phyloP scores from a whole-genome alignment of 164 flowering plant genomes.

The Piper betle region DNA sequence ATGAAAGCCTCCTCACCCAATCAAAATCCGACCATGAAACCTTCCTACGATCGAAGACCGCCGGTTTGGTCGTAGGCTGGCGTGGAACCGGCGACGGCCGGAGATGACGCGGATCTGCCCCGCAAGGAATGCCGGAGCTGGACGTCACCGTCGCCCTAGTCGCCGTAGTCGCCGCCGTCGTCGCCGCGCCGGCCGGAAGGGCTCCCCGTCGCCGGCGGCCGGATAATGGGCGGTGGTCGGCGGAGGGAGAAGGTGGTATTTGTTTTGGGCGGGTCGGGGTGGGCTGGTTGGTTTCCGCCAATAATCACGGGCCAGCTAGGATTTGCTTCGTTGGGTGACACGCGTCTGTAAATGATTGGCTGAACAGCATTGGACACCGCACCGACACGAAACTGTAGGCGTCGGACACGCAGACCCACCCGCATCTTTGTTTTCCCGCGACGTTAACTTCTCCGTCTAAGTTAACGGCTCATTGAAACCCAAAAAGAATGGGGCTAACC shows the following conservation, averaged over 20 bases:
- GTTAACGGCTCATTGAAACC: too few relatives aligned
- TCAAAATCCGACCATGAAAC: background rate
- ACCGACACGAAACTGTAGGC: too few relatives aligned
- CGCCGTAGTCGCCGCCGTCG: background rate
- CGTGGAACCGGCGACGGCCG: background rate
- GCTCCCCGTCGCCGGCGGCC: background rate
- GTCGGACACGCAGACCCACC: too few relatives aligned
- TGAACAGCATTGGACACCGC: too few relatives aligned
- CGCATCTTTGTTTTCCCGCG: too few relatives aligned
- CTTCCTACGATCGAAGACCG: background rate
- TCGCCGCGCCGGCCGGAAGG: background rate
- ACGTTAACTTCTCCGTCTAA: too few relatives aligned
- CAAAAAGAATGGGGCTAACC: too few relatives aligned
- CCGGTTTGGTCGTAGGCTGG: too few relatives aligned
- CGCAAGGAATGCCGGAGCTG: background rate
- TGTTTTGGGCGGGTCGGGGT: too few relatives aligned
- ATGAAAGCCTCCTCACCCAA: background rate
- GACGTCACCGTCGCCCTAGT: background rate
- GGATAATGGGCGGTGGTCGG: too few relatives aligned
- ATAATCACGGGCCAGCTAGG: slow-evolving; percentile 9
- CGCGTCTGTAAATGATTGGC: too few relatives aligned
- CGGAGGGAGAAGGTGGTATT: too few relatives aligned
- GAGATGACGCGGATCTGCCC: background rate
- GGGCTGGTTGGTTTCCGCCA: background rate
- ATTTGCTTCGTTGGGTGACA: background rate